Conservation (phyloP, 1,139 yeast species). For the Protomyces inundatus region DNA sequence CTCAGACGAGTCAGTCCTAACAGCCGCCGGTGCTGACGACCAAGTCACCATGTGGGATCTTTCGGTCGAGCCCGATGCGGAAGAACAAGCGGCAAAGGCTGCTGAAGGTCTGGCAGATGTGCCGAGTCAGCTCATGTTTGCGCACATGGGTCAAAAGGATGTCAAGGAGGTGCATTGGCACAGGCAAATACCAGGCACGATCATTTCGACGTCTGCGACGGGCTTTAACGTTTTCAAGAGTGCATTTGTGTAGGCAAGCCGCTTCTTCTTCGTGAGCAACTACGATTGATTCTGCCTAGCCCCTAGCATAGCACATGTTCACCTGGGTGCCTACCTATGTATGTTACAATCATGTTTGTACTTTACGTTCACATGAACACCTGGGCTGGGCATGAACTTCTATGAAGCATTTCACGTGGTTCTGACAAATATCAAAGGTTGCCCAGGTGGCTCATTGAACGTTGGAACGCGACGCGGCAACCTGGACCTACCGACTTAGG, state of each 20-base stretch:
- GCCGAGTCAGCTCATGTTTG: slow-evolving; percentile 93
- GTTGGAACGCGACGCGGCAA: not conserved
- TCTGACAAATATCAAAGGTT: too few relatives aligned
- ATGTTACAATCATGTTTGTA: not conserved
- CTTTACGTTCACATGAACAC: not conserved
- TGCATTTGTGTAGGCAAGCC: not conserved
- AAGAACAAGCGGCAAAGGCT: slow-evolving; percentile 73
- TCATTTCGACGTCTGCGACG: slow-evolving; percentile 91
- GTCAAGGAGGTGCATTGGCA: slow-evolving; percentile 99
- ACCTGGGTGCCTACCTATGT: not conserved
- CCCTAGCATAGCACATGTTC: not conserved
- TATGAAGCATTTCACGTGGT: too few relatives aligned
- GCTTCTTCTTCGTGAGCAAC: not conserved
- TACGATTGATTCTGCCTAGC: not conserved
- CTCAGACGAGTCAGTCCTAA: slow-evolving; percentile 86
- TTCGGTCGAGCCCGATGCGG: slow-evolving; percentile 95
- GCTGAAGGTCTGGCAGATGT: slow-evolving; percentile 76
- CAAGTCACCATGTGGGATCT: slow-evolving; percentile 97
- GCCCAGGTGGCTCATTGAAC: not conserved
- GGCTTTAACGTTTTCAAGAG: slow-evolving; percentile 96
- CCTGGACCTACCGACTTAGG: too few relatives aligned
- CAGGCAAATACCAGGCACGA: slow-evolving; percentile 89
- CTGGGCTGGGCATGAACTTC: too few relatives aligned
- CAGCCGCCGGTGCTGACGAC: slow-evolving; percentile 93
- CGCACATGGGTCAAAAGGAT: slow-evolving; percentile 89